Evolutionary conservation across 2,329 filamentous ascomycete genomes (phyloP).

Genomic region (Colletotrichum nymphaeae): DNA sequence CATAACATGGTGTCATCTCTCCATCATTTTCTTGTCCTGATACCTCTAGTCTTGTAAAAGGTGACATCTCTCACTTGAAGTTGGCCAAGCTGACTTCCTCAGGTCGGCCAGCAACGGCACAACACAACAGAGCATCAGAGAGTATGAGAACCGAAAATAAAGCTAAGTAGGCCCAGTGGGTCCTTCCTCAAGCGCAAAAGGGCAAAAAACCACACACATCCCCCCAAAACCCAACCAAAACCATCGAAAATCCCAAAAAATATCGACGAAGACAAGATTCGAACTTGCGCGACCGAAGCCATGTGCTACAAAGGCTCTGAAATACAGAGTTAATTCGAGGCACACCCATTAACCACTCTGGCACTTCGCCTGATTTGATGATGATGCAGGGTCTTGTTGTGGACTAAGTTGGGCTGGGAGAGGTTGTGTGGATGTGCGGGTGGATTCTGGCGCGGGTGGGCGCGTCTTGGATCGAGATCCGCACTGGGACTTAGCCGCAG

Average conservation of each 20-base stretch:
- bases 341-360: constrained; percentile 4
- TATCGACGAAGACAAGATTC: constrained; percentile 9
- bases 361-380: not conserved
- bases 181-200: not conserved
- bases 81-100: not conserved
- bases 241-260: not conserved
- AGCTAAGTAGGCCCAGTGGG: not conserved
- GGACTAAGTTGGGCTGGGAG: not conserved
- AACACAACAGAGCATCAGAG: not conserved
- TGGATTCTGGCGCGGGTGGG: too few species aligned
- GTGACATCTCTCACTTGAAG: too few species aligned
- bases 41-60: too few species aligned
- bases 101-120: not conserved
- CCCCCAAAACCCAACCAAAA: not conserved
- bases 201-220: not conserved
- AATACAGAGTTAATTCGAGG: not conserved
- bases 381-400: not conserved
- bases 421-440: too few species aligned
- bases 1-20: too few species aligned
- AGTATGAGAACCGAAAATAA: not conserved
- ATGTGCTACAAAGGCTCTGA: not conserved
- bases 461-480: not conserved
- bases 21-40: too few species aligned
- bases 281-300: constrained; percentile 12
- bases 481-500: not conserved